Evolutionary conservation across 2,329 filamentous ascomycete genomes (phyloP).

Genomic region (Colletotrichum magnum): DNA sequence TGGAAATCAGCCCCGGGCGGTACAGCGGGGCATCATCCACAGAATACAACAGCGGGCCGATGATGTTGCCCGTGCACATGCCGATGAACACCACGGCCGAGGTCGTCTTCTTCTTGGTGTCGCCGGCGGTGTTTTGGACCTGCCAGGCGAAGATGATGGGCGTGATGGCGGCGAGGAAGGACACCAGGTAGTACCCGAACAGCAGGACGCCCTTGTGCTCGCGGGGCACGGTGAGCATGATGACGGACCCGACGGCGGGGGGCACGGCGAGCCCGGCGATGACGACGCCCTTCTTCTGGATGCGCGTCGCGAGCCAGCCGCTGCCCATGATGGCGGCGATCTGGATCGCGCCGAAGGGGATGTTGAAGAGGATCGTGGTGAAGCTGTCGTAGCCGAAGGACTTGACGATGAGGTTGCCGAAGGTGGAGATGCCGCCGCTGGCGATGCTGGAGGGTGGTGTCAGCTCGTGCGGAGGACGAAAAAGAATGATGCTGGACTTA

Average conservation of each 20-base stretch:
- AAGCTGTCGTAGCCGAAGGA: constrained; percentile 69
- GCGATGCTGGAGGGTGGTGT: constrained; percentile 52
- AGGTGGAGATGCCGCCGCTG: constrained; percentile 69
- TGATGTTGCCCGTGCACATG: constrained; percentile 75
- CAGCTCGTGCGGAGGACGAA: no score
- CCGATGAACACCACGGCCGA: constrained; percentile 76
- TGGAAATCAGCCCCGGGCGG: constrained; percentile 69
- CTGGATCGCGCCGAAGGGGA: constrained; percentile 71
- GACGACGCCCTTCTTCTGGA: constrained; percentile 59
- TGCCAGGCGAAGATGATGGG: constrained; percentile 74
- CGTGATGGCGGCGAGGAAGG: constrained; percentile 51
- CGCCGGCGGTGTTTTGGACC: constrained; percentile 75
- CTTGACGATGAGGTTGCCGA: constrained; percentile 69
- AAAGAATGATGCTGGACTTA: constrained; percentile 48
- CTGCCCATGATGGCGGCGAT: constrained; percentile 71
- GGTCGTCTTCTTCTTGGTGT: constrained; percentile 78
- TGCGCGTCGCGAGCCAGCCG: constrained; percentile 59
- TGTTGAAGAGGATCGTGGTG: constrained; percentile 69
- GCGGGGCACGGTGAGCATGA: constrained; percentile 64
- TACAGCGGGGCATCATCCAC: constrained; percentile 71
- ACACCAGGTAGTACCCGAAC: constrained; percentile 64
- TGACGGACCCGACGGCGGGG: constrained; percentile 57
- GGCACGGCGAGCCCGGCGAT: constrained; percentile 55
- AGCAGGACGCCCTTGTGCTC: constrained; percentile 62
- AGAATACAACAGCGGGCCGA: constrained; percentile 76